Conservation (phyloP, 2,329 filamentous ascomycete species). For the Elsinoe necatrix region DNA sequence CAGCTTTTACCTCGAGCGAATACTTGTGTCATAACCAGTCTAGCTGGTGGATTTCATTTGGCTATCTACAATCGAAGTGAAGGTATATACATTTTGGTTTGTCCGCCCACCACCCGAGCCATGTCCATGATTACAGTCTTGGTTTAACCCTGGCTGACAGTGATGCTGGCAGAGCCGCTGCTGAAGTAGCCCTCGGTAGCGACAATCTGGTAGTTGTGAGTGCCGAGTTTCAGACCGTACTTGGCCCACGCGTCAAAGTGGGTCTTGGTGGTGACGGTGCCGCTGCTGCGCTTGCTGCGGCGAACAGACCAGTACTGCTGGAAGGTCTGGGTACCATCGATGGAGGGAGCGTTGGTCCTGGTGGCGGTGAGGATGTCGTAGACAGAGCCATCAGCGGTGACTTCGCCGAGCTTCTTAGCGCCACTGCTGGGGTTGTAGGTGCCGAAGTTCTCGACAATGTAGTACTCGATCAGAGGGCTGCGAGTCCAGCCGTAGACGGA, state of each 20-base stretch:
- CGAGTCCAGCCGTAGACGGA: conserved; percentile 51
- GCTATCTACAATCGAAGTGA: conserved; percentile 3
- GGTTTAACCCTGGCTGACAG: conserved; percentile 23
- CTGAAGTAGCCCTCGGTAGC: conserved; percentile 38
- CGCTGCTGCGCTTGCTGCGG: conserved; percentile 41
- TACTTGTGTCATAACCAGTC: neutral
- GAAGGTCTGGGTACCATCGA: conserved; percentile 48
- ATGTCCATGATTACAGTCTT: neutral
- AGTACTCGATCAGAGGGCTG: conserved; percentile 50
- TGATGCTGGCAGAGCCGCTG: conserved; percentile 32
- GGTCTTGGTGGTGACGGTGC: conserved; percentile 42
- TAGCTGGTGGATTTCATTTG: neutral
- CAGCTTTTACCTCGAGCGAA: too few species aligned
- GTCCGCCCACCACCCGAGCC: too few species aligned
- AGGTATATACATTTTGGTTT: neutral
- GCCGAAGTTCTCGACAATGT: conserved; percentile 48
- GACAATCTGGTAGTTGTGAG: conserved; percentile 46
- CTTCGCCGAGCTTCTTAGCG: conserved; percentile 42
- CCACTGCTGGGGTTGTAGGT: conserved; percentile 41
- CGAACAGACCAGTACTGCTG: conserved; percentile 49
- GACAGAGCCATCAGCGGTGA: conserved; percentile 44
- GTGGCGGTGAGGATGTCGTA: conserved; percentile 46
- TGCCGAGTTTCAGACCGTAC: conserved; percentile 42
- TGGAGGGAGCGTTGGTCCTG: conserved; percentile 40
- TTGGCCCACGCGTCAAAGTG: conserved; percentile 49